Evolutionary conservation across 2,329 filamentous ascomycete genomes (phyloP).

Genomic region (Dothistroma septosporum): DNA sequence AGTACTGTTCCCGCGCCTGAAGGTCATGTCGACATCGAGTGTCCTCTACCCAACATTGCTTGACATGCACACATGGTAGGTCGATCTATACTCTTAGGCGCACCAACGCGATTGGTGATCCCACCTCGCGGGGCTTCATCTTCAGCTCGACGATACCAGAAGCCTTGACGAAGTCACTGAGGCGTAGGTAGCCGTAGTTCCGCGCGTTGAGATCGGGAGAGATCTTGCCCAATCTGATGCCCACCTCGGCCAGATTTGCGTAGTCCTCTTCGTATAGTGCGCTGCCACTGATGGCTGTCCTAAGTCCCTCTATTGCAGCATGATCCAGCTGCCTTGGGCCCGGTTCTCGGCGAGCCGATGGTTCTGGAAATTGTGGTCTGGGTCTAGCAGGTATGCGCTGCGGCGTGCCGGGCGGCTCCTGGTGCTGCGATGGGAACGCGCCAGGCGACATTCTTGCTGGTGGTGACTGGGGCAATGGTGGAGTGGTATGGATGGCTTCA

Average conservation of each 20-base stretch:
- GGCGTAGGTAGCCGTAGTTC: constrained; percentile 27
- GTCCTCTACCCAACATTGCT: too few species aligned
- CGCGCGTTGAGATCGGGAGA: constrained; percentile 29
- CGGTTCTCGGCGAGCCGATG: neutral
- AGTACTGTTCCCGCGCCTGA: too few species aligned
- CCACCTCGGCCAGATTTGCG: constrained; percentile 30
- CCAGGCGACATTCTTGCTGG: neutral
- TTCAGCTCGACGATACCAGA: constrained; percentile 11
- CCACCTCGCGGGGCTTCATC: constrained; percentile 4
- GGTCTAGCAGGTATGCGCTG: neutral
- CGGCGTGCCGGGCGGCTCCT: neutral
- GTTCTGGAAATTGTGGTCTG: neutral
- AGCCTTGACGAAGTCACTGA: constrained; percentile 3
- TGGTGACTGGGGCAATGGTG: neutral
- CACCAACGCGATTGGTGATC: constrained; percentile 5
- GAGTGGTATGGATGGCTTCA: constrained; percentile 3
- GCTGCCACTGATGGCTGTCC: constrained; percentile 17
- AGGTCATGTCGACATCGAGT: too few species aligned
- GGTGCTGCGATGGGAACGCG: neutral
- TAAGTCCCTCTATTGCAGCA: constrained; percentile 19
- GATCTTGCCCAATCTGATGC: constrained; percentile 21
- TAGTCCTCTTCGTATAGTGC: constrained; percentile 23
- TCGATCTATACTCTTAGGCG: constrained; percentile 5
- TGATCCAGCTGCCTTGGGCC: constrained; percentile 18
- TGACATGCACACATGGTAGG: too few species aligned